phyloP scores from a whole-genome alignment of 345 rosid species.

The Murraya koenigii region DNA sequence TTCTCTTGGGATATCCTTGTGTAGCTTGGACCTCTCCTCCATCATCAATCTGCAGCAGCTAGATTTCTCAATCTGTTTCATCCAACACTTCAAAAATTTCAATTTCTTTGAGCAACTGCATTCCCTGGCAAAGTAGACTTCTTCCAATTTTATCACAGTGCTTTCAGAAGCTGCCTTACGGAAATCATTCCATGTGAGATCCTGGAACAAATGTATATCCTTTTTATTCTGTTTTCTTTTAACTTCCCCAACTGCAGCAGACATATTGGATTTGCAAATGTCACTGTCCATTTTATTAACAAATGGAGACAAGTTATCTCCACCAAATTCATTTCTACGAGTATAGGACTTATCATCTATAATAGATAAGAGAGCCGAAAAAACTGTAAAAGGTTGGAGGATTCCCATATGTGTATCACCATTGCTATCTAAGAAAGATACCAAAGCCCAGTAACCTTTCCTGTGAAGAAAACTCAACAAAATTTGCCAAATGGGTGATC shows the following conservation, averaged over 20 bases:
- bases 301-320: conserved; percentile 14
- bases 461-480: conserved; percentile 68
- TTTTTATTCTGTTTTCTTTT: conserved; percentile 42
- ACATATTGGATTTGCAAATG: conserved; percentile 5
- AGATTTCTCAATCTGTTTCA: conserved; percentile 65
- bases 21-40: conserved; percentile 26
- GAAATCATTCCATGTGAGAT: conserved; percentile 60
- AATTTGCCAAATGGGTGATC: conserved; percentile 68
- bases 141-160: conserved; percentile 55
- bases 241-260: conserved; percentile 17
- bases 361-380: conserved; percentile 56
- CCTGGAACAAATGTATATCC: conserved; percentile 32
- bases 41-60: conserved; percentile 27
- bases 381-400: conserved; percentile 74
- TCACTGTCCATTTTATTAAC: conserved; percentile 14
- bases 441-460: conserved; percentile 64
- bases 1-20: conserved; percentile 35
- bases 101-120: conserved; percentile 60
- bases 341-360: conserved; percentile 28
- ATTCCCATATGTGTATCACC: conserved; percentile 48
- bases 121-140: conserved; percentile 47
- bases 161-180: conserved; percentile 48
- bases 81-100: conserved; percentile 91
- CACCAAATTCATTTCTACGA: conserved; percentile 7
- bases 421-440: conserved; percentile 48